Percentiles rank a stretch among this genome's conserved stretches.
Conservation (phyloP, 2,329 filamentous ascomycete species). For the Amphichorda felina region DNA sequence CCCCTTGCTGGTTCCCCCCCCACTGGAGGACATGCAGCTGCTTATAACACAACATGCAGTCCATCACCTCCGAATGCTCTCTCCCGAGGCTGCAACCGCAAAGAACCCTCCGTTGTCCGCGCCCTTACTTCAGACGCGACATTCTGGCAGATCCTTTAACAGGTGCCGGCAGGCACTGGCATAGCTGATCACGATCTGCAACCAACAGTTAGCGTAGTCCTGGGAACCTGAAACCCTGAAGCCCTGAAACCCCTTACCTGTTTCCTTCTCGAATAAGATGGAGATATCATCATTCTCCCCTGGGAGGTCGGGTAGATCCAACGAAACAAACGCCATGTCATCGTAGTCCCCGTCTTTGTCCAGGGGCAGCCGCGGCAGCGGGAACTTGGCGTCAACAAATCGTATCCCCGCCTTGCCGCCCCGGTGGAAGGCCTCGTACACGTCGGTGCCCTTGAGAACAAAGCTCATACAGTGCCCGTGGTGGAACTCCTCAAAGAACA, state of each 20-base stretch:
- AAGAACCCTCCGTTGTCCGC: no score
- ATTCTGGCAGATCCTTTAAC: conserved; percentile 30
- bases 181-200: conserved; percentile 42
- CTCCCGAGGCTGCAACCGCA: no score
- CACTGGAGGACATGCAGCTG: no score
- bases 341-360: conserved; percentile 38
- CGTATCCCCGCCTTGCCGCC: conserved; percentile 60
- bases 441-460: conserved; percentile 70
- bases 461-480: conserved; percentile 88
- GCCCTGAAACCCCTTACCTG: conserved; percentile 33
- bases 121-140: conserved; percentile 2
- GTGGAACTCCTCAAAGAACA: conserved; percentile 79
- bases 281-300: conserved; percentile 89
- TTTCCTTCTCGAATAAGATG: conserved; percentile 70
- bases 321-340: conserved; percentile 64
- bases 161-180: conserved; percentile 40
- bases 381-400: conserved; percentile 85
- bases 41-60: no score
- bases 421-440: conserved; percentile 58
- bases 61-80: no score
- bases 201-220: background rate
- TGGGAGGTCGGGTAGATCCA: conserved; percentile 81
- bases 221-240: background rate
- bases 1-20: no score
- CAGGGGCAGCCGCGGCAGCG: conserved; percentile 53